Conservation (phyloP, 306 rosid species). For the Cercis canadensis region DNA sequence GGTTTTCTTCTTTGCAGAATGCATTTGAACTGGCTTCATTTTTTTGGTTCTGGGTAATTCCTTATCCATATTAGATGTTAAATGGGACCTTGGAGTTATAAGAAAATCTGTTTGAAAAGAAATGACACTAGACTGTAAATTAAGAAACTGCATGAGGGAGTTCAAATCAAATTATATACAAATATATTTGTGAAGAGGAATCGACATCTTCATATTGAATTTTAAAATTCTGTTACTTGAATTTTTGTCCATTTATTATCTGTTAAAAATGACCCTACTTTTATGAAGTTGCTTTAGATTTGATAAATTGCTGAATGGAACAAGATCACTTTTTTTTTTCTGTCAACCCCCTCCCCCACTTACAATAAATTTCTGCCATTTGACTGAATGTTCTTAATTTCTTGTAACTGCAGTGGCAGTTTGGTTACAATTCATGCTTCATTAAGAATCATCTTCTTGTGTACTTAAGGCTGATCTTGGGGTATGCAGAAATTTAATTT, state of each 20-base stretch:
- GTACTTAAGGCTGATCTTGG: slow-evolving; percentile 85
- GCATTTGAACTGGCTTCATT: slow-evolving; percentile 97
- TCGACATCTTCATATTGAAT: too few relatives aligned
- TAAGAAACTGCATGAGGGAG: slow-evolving; percentile 17
- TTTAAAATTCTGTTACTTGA: too few relatives aligned
- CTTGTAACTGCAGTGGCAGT: slow-evolving; percentile 84
- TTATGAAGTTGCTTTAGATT: too few relatives aligned
- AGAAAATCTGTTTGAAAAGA: neutral
- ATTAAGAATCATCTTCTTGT: slow-evolving; percentile 73
- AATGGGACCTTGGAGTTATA: slow-evolving; percentile 22
- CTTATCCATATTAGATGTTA: slow-evolving; percentile 36
- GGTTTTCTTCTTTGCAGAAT: slow-evolving; percentile 63
- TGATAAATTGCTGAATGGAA: too few relatives aligned
- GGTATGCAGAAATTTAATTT: slow-evolving; percentile 59
- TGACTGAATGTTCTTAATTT: slow-evolving; percentile 35
- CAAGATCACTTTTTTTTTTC: too few relatives aligned
- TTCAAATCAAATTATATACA: slow-evolving; percentile 18
- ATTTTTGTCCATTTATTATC: too few relatives aligned
- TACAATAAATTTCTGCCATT: too few relatives aligned
- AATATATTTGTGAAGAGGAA: too few relatives aligned
- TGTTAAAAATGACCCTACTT: too few relatives aligned
- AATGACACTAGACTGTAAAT: neutral
- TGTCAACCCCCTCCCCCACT: too few relatives aligned
- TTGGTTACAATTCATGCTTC: slow-evolving; percentile 90
- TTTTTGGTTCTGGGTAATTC: slow-evolving; percentile 98